phyloP scores from a whole-genome alignment of 116 monocot genomes.

The Trichopus zeylanicus region DNA sequence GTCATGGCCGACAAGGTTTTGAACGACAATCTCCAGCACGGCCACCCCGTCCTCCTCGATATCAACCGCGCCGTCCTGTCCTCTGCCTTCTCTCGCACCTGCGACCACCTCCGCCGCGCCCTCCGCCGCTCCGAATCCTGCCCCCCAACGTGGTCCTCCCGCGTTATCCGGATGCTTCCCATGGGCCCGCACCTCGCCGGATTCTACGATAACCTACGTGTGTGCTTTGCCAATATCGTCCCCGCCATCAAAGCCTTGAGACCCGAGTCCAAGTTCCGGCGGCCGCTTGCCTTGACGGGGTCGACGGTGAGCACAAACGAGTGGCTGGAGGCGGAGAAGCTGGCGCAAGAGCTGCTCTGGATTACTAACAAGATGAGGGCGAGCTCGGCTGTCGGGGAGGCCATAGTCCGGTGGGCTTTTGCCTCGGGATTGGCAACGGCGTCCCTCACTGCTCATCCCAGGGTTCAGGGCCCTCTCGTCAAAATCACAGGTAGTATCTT shows the following conservation, averaged over 20 bases:
- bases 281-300: not conserved
- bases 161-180: not conserved
- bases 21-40: conserved; percentile 37
- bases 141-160: not conserved
- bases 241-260: not conserved
- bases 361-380: conserved; percentile 29
- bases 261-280: not conserved
- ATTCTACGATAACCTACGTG: not conserved
- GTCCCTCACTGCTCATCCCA: conserved; percentile 31
- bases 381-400: conserved; percentile 21
- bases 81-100: conserved; percentile 31
- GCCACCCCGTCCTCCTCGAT: not conserved
- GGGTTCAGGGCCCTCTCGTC: conserved; percentile 39
- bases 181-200: conserved; percentile 19
- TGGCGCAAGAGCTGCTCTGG: conserved; percentile 49
- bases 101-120: conserved; percentile 9
- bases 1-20: conserved; percentile 57
- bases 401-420: conserved; percentile 30
- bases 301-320: conserved; percentile 9
- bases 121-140: not conserved
- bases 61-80: conserved; percentile 35
- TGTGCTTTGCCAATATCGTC: not conserved
- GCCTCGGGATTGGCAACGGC: conserved; percentile 25
- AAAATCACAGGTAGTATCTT: conserved; percentile 45
- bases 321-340: conserved; percentile 48